Evolutionary conservation across 306 rosid genomes (phyloP), one percentile per base, ranked within the genome.

Genomic region (Argentina anserina): DNA sequence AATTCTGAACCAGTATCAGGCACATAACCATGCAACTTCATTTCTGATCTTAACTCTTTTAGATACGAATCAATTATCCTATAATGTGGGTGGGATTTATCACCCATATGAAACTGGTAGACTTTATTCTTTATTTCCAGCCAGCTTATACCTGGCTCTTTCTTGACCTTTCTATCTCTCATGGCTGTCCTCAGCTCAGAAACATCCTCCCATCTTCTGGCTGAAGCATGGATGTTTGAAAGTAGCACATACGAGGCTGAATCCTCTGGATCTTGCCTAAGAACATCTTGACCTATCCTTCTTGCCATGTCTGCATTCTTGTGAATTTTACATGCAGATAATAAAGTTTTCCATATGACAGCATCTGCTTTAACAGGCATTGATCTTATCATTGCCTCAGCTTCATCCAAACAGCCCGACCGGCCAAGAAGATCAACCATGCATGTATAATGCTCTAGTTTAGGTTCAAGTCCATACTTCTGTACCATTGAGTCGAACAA

Each of bases 131-230:
- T 88, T 52, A 94, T 70, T 87, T 91, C 99, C 47, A 91, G 73
- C 95, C 98, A 94, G 56, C 98, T 94, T 78, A 85, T 65, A 45
- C 92, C 98, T 9, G 92, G 91, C 69, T 89, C 96, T 81, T 88
- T 88, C 89, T 83, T 88, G 75, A 91, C 85, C 70, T 70, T 85
- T 73, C 73, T 83, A 56, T 88, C 87, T 78, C 89, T 84, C 97
- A 91, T 91, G 69, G 80, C 83, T 71, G 76, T 89, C 81, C 97
- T 85, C 23, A 94, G 77, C 69, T 82, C 81, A 39, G 92, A 89
- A 82, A 94, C 95, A 76, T 87, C 90, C 50, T 83, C 83, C 97
- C 99, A 94, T 79, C 86, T 83, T 74, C 81, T 81, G 9, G 91
- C 92, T 28, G 92, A 87, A 73, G 97, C 97, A 69, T 91, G 92